Evolutionary conservation across 192 early-diverging fungal species (phyloP).

Genomic region (Linnemannia elongata): DNA sequence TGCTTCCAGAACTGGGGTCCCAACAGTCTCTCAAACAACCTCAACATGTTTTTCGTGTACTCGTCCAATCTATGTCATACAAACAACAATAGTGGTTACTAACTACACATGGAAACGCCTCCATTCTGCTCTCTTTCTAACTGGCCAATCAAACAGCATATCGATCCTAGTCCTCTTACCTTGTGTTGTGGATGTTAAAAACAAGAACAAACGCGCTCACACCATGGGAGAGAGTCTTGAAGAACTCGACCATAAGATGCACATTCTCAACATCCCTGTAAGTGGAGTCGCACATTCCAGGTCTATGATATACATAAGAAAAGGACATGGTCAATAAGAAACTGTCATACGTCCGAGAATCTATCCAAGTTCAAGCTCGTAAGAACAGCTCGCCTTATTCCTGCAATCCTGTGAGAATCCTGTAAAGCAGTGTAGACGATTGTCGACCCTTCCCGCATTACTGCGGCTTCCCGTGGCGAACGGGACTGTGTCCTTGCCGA

Average conservation of each 20-base stretch:
- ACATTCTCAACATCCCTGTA: conserved; percentile 60
- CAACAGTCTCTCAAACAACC: conserved; percentile 60
- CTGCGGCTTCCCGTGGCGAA: neutral
- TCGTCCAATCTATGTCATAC: conserved; percentile 57
- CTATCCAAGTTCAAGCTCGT: neutral
- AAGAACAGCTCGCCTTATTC: neutral
- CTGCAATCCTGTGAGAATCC: neutral
- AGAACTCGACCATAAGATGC: conserved; percentile 64
- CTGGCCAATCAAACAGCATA: neutral
- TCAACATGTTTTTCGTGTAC: conserved; percentile 67
- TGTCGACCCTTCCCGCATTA: neutral
- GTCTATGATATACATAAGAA: conserved; percentile 20
- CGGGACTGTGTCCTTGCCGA: neutral
- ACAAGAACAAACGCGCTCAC: conserved; percentile 69
- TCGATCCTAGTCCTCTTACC: conserved; percentile 37
- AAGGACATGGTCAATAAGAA: neutral
- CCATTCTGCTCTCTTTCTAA: neutral
- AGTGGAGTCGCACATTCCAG: conserved; percentile 64
- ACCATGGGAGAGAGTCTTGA: conserved; percentile 62
- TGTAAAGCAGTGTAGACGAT: neutral
- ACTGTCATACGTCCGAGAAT: neutral
- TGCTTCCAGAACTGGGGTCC: conserved; percentile 69
- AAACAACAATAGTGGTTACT: neutral
- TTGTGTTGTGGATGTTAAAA: conserved; percentile 65
- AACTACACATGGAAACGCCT: neutral